These are phyloP conservation scores for Penicillium cinerascens DNA, from an alignment of 495 filamentous ascomycete species.

Conservation along the genomic window DNA sequence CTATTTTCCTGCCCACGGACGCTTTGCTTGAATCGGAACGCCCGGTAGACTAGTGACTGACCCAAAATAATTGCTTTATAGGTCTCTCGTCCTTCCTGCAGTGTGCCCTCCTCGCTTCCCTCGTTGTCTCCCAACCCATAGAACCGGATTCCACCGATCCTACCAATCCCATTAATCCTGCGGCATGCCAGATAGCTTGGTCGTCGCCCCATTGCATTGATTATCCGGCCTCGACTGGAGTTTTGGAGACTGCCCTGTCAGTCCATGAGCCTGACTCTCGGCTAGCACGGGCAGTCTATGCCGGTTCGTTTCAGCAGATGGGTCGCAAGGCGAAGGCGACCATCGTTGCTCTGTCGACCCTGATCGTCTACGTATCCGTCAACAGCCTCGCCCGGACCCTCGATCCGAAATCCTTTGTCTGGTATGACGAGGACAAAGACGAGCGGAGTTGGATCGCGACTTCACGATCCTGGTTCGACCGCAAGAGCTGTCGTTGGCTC, in stretches of 20 bases:
- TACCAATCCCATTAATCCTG: no score
- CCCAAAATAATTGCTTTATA: slow-evolving; percentile 11
- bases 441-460: slow-evolving; percentile 68
- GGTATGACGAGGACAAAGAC: slow-evolving; percentile 49
- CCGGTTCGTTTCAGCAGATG: slow-evolving; percentile 38
- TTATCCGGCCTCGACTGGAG: slow-evolving; percentile 10
- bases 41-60: slow-evolving; percentile 16
- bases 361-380: slow-evolving; percentile 47
- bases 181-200: slow-evolving; percentile 17
- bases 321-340: slow-evolving; percentile 35
- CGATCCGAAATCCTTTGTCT: slow-evolving; percentile 34
- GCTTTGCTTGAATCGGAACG: slow-evolving; percentile 25
- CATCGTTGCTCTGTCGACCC: slow-evolving; percentile 38
- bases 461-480: slow-evolving; percentile 68
- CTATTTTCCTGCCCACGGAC: slow-evolving; percentile 12
- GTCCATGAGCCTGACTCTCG: slow-evolving; percentile 15
- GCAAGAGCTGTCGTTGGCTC: slow-evolving; percentile 70
- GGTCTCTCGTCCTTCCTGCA: slow-evolving; percentile 12
- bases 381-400: slow-evolving; percentile 37
- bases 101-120: slow-evolving; percentile 10
- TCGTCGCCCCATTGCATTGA: slow-evolving; percentile 19
- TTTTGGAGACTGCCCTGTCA: slow-evolving; percentile 4
- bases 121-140: slow-evolving; percentile 20
- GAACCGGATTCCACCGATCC: not conserved
- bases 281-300: slow-evolving; percentile 18